phyloP scores from a whole-genome alignment of 805 yeast genomes.

The Saturnispora diversa region DNA sequence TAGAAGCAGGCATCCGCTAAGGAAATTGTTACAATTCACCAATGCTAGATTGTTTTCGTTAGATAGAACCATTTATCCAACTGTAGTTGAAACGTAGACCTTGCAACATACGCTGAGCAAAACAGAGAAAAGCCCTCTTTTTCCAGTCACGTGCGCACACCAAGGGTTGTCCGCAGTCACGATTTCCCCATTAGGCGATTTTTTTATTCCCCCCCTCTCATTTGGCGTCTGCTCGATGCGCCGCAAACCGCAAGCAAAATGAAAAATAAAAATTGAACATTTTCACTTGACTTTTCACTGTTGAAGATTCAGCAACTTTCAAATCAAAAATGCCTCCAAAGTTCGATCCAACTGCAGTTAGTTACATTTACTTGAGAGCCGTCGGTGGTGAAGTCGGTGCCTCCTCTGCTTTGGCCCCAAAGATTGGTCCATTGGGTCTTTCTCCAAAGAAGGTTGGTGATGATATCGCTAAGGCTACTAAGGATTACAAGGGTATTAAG shows the following conservation, averaged over 20 bases:
- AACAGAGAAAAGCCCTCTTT: neutral
- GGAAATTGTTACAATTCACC: constrained; percentile 45
- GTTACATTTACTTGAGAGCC: constrained; percentile 98
- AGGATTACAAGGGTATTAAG: constrained; percentile 97
- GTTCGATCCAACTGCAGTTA: constrained; percentile 98
- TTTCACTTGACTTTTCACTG: neutral
- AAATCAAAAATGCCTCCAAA: constrained; percentile 83
- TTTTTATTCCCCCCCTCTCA: neutral
- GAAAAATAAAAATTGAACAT: neutral
- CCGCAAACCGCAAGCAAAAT: neutral
- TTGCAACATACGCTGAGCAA: too few species aligned
- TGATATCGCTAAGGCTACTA: constrained; percentile 99
- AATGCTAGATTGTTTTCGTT: constrained; percentile 25
- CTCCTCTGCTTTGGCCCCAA: constrained; percentile 98
- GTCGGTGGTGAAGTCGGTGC: constrained; percentile 99
- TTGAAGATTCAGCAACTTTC: neutral
- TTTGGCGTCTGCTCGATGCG: too few species aligned
- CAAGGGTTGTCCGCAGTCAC: constrained; percentile 7
- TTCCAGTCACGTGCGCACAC: constrained; percentile 2
- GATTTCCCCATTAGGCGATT: neutral
- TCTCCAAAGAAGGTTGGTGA: constrained; percentile 99
- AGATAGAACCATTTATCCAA: neutral
- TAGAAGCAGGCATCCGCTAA: constrained; percentile 45
- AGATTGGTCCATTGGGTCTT: constrained; percentile 99
- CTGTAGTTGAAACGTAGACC: neutral